Base-by-base conservation (phyloP, 2,329 filamentous ascomycete species). In the Thelonectria rubi region DNA sequence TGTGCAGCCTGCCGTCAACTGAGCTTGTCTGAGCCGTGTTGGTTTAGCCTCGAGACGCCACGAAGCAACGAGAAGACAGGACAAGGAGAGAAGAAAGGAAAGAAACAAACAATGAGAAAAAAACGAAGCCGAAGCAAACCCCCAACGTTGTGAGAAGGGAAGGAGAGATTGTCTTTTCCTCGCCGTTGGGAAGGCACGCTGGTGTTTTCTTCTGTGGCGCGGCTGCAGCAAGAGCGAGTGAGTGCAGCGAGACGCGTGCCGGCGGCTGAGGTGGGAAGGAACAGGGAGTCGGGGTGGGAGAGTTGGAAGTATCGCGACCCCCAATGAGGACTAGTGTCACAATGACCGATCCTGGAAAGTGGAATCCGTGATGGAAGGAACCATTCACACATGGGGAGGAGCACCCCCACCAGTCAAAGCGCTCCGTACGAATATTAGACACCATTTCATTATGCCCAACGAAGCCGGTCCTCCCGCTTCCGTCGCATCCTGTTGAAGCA, bases 241-340 rank as follows among this genome's bases (percentile, higher is more conserved):
- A 61, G 58, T 61, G 58, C 55, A 62, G 61, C 61, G 63, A 70
- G 73, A 74, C 72, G 73, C 73, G 72, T 74, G 72, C 69, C 65
- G 70, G 64, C 66, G 66, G 56, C 66, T 66, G 64, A 65, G 62
- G 58, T 30, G 26, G 26, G 60, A 67, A 68, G 57, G 64, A 64
- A 55, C 68, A 69, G 67, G 69, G 69, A 71, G 70, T 70, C 72
- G 26, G n/a, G 26, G 26, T 30, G 26, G 26, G 7, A 30, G 26
- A 30, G 26, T 9, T 30, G 26, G 26, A 30, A 30, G 26, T 71
- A 72, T 73, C 68, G 65, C 66, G 69, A 67, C 64, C 64, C 73
- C 69, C 62, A 60, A 68, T 71, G 57, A 17, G 66, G 73, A 39
- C 64, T 76, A 76, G 74, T 60, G 69, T 53, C 24, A 63, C 62